phyloP scores from a whole-genome alignment of 1,139 yeast genomes.

The Ogataea hybrid region DNA sequence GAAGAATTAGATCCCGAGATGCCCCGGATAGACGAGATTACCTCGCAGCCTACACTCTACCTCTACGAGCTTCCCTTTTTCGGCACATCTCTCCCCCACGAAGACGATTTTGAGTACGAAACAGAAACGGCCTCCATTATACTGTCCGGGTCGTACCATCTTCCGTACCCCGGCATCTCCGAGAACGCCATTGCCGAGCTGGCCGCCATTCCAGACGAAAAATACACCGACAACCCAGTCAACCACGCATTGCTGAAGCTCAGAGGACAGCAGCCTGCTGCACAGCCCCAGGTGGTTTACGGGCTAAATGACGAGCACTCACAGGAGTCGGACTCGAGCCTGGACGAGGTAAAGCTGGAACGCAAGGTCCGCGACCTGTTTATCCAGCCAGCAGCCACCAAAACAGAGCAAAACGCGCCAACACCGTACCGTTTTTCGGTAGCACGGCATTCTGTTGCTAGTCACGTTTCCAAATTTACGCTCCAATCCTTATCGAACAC shows the following conservation, averaged over 20 bases:
- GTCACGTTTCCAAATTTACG: constrained; percentile 25
- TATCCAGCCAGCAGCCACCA: constrained; percentile 17
- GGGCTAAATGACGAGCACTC: constrained; percentile 28
- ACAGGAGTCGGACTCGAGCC: constrained; percentile 7
- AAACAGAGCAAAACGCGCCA: not conserved
- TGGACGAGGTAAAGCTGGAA: constrained; percentile 31
- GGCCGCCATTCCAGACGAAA: constrained; percentile 80
- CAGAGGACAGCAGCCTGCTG: constrained; percentile 52
- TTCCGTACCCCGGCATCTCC: constrained; percentile 61
- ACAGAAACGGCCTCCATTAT: constrained; percentile 26
- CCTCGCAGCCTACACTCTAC: constrained; percentile 36
- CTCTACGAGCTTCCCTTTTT: constrained; percentile 16
- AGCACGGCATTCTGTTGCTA: constrained; percentile 4
- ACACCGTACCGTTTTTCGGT: constrained; percentile 7
- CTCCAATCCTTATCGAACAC: constrained; percentile 28
- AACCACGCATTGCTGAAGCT: constrained; percentile 70
- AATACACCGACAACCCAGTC: constrained; percentile 67
- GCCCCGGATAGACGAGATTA: constrained; percentile 17
- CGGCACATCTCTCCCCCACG: constrained; percentile 1
- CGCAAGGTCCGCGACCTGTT: constrained; percentile 33
- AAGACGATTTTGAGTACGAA: constrained; percentile 9
- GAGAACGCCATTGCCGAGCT: constrained; percentile 63
- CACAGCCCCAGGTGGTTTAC: constrained; percentile 8
- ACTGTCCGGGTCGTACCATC: constrained; percentile 31
- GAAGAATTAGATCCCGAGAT: not conserved